Evolutionary conservation across 306 rosid genomes (phyloP), one percentile per base, ranked within the genome.

Genomic region (Cicer cuneatum): DNA sequence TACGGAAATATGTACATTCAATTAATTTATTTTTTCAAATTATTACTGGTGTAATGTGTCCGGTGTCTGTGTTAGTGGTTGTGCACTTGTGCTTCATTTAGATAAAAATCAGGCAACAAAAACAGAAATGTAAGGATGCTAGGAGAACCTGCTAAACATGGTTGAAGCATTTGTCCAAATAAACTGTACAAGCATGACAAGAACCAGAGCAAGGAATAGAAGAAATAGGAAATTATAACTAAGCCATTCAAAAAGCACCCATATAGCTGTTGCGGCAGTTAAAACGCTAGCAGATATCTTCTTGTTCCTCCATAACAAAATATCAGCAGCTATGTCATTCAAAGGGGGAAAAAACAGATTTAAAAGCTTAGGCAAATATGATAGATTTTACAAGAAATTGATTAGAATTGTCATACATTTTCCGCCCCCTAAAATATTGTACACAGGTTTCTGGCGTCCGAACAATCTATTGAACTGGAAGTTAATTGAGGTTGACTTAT

Each of bases 231-330:
- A 84, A 80, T 92, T 86, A 78, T 94, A 94, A 62, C 89, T 78
- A 51, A 94, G 90, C 99, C 97, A 94, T 82, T 92, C 97, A 75
- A 94, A 92, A 62, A 94, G 83, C 83, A 89, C 92, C 99, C 99
- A 94, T 35, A 86, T 63, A 71, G 78, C 59, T 14, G 99, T 94
- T 75, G 97, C 89, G 58, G 79, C 84, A 15, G 87, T 51, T 81
- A 92, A 86, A 72, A 90, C 87, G 14, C 97, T 81, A 2, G 97
- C 93, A 43, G 97, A 92, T 69, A 91, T 92, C 82, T 92, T 94
- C 87, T 92, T 94, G 96, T 94, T 89, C 88, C 97, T 92, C 99
- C 99, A 94, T 70, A 94, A 81, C 85, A 94, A 78, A 75, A 90
- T 87, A 84, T 94, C 99, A 71, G 97, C 99, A 78, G 96, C 98